These are phyloP conservation scores for Hypomontagnella monticulosa DNA, from an alignment of 495 filamentous ascomycete genomes.

Conservation along the genomic window DNA sequence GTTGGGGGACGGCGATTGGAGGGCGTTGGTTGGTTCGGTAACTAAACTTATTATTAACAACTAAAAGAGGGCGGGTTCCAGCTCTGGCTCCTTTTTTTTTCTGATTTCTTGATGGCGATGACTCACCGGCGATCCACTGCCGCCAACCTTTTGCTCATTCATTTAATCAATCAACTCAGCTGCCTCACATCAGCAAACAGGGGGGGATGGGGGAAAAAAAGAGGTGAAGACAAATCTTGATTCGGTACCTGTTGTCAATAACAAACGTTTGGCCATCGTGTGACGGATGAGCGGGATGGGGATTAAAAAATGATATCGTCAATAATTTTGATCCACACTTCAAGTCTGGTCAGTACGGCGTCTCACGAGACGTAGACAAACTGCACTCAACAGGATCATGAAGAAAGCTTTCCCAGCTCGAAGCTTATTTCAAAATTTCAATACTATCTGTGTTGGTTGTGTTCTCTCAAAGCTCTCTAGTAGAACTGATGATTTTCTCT, in stretches of 20 bases:
- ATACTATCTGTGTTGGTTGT: conserved; percentile 47
- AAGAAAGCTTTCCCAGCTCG: conserved; percentile 36
- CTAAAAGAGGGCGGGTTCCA: conserved; percentile 5
- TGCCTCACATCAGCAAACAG: conserved; percentile 44
- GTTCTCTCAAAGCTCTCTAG: conserved; percentile 42
- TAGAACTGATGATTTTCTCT: conserved; percentile 27
- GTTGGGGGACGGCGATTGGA: conserved; percentile 12
- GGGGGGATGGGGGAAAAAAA: conserved; percentile 7
- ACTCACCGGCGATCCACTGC: conserved; percentile 40
- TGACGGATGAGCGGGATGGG: conserved; percentile 17
- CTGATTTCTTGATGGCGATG: conserved; percentile 24
- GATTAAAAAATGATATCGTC: conserved; percentile 3
- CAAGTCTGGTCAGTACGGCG: conserved; percentile 31
- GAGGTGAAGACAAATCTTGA: conserved; percentile 1
- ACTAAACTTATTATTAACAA: background rate
- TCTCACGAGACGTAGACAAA: conserved; percentile 27
- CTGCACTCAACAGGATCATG: conserved; percentile 31
- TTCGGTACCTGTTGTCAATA: conserved; percentile 26
- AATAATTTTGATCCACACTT: conserved; percentile 28
- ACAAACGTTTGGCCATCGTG: conserved; percentile 20
- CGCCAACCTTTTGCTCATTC: background rate
- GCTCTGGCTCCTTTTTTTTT: conserved; percentile 3
- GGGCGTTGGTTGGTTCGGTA: conserved; percentile 9
- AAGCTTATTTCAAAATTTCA: conserved; percentile 45
- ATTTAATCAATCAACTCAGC: conserved; percentile 10